A percentile compares a stretch with the other conserved stretches of the same genome.
phyloP scores from a whole-genome alignment of 2,329 filamentous ascomycete genomes.

The Neodidymelliopsis sp. region DNA sequence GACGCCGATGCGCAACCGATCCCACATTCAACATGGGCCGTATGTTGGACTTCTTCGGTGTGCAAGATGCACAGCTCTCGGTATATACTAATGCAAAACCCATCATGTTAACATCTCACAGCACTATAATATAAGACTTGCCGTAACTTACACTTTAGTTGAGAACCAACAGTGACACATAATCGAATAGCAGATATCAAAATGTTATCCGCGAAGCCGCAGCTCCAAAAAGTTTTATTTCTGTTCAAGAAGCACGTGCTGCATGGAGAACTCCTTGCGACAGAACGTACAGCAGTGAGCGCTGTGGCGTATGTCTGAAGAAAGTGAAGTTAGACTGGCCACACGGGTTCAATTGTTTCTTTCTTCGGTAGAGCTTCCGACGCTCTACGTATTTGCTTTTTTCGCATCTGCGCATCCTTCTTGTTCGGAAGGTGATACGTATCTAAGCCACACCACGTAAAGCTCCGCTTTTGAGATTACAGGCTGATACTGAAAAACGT shows the following conservation, averaged over 20 bases:
- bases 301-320: not conserved
- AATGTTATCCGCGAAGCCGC: not conserved
- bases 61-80: not conserved
- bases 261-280: not conserved
- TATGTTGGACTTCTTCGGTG: not conserved
- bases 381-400: conserved; percentile 8
- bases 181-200: not conserved
- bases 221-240: no score
- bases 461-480: not conserved
- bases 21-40: not conserved
- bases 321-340: not conserved
- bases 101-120: no score
- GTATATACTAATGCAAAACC: not conserved
- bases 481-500: conserved; percentile 2
- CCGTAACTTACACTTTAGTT: no score
- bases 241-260: not conserved
- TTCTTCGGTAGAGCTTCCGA: conserved; percentile 6
- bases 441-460: conserved; percentile 4
- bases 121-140: no score
- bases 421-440: not conserved
- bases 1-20: conserved; percentile 1
- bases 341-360: not conserved
- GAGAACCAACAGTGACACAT: no score
- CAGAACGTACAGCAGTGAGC: not conserved
- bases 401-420: conserved; percentile 2